Conservation (phyloP, 139 green algal genomes). For the Chlorella sp. region DNA sequence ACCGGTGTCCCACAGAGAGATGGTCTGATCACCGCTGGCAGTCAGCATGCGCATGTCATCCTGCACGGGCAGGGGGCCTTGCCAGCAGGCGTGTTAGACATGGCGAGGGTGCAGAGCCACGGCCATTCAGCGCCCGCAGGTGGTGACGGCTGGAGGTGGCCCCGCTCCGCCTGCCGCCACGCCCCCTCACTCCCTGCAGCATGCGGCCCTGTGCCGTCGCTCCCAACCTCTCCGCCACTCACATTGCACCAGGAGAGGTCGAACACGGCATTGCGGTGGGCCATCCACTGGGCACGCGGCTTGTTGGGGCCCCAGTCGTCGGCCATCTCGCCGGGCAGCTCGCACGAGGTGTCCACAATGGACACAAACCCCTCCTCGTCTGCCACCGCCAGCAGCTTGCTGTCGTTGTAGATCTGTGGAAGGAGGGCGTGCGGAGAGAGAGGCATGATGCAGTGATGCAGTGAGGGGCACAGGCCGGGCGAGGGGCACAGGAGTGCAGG, state of each 20-base stretch:
- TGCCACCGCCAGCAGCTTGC: conserved; percentile 71
- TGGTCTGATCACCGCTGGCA: conserved; percentile 74
- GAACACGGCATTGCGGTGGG: conserved; percentile 86
- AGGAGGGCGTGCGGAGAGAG: neutral
- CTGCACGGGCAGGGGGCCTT: conserved; percentile 37
- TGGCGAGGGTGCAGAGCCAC: neutral
- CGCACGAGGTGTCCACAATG: conserved; percentile 60
- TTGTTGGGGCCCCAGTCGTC: conserved; percentile 23
- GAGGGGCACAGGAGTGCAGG: neutral
- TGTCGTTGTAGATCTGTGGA: conserved; percentile 40
- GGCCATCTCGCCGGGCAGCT: conserved; percentile 41
- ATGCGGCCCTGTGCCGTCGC: neutral
- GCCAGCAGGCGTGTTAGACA: no score
- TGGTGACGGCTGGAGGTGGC: neutral
- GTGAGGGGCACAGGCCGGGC: neutral
- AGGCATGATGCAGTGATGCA: neutral
- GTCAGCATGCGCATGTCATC: conserved; percentile 75
- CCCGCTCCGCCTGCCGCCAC: neutral
- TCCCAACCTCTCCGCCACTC: conserved; percentile 6
- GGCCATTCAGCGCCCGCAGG: neutral
- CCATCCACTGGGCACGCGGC: conserved; percentile 71
- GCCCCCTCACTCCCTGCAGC: neutral
- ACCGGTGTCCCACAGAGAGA: conserved; percentile 76
- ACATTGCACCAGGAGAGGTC: conserved; percentile 83
- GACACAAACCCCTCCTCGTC: conserved; percentile 86